phyloP scores from a whole-genome alignment of 2,329 filamentous ascomycete species.

The Beauveria sp. region DNA sequence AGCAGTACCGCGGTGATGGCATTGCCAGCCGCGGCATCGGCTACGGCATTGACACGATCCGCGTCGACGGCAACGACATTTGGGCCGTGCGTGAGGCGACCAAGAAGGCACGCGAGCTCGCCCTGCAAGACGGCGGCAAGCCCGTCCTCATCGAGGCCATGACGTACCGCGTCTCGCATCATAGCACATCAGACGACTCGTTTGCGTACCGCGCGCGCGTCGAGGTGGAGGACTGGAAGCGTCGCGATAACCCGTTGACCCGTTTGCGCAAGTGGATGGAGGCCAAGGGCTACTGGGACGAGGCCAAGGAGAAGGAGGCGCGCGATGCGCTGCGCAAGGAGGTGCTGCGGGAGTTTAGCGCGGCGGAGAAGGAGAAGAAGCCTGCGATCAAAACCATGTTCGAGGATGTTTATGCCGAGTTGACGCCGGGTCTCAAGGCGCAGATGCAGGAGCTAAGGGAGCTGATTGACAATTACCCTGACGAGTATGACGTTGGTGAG shows the following conservation, averaged over 20 bases:
- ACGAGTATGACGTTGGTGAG: constrained; percentile 78
- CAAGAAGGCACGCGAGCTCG: constrained; percentile 66
- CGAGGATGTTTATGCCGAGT: constrained; percentile 78
- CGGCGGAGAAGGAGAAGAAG: constrained; percentile 76
- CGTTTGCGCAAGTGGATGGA: constrained; percentile 88
- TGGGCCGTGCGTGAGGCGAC: constrained; percentile 81
- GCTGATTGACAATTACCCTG: constrained; percentile 78
- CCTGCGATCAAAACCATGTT: constrained; percentile 67
- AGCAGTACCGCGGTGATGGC: constrained; percentile 86
- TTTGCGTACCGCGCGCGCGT: constrained; percentile 91
- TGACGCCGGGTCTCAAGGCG: constrained; percentile 68
- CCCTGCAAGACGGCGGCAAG: constrained; percentile 70
- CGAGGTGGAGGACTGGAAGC: constrained; percentile 94
- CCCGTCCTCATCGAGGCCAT: constrained; percentile 90
- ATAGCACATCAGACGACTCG: constrained; percentile 93
- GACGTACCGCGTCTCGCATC: constrained; percentile 96
- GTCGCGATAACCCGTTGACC: constrained; percentile 81
- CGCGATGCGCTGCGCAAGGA: constrained; percentile 61
- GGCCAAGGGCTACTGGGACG: constrained; percentile 73
- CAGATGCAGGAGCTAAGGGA: constrained; percentile 67
- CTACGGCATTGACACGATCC: constrained; percentile 89
- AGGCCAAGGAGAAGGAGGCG: constrained; percentile 68
- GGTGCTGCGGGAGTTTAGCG: constrained; percentile 74
- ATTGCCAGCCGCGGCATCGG: constrained; percentile 81
- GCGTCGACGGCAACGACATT: constrained; percentile 91